Conservation (phyloP, 108 stramenopile species). For the Cyclostephanos tholiformis region DNA sequence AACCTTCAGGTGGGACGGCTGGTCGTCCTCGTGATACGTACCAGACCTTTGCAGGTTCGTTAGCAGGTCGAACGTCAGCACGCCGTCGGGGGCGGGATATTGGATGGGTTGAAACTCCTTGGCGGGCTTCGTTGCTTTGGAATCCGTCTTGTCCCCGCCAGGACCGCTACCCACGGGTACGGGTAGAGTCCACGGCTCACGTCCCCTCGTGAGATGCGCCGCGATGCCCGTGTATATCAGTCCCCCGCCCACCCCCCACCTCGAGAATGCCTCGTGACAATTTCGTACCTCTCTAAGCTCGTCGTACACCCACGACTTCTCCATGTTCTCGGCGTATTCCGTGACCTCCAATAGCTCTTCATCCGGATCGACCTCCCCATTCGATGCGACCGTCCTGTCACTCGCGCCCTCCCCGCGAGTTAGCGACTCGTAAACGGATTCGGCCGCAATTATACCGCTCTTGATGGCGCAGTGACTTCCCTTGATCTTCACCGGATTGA, state of each 20-base stretch:
- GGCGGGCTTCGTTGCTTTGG: conserved; percentile 75
- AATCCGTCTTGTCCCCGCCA: conserved; percentile 53
- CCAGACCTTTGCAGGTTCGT: conserved; percentile 94
- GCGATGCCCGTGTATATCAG: conserved; percentile 91
- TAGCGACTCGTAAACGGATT: conserved; percentile 86
- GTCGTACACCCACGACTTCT: conserved; percentile 92
- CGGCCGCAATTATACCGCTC: conserved; percentile 93
- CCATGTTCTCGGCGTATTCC: conserved; percentile 63
- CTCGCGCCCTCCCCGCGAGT: conserved; percentile 62
- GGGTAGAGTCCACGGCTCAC: conserved; percentile 95
- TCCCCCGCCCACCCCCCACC: conserved; percentile 91
- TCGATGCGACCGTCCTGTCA: conserved; percentile 65
- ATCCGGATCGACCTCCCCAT: conserved; percentile 61
- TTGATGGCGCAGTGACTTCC: conserved; percentile 99
- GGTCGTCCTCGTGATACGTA: conserved; percentile 98
- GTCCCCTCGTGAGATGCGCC: conserved; percentile 89
- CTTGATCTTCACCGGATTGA: conserved; percentile 99
- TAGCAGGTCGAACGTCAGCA: conserved; percentile 94
- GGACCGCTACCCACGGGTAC: conserved; percentile 35
- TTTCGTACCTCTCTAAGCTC: conserved; percentile 96
- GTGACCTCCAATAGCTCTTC: conserved; percentile 60
- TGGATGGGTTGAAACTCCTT: conserved; percentile 65
- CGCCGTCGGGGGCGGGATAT: conserved; percentile 96
- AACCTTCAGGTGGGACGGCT: conserved; percentile 95
- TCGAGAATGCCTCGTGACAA: conserved; percentile 93